Evolutionary conservation across 1,284 basidiomycete species (phyloP).

Genomic region (Porogramme epimiltina): DNA sequence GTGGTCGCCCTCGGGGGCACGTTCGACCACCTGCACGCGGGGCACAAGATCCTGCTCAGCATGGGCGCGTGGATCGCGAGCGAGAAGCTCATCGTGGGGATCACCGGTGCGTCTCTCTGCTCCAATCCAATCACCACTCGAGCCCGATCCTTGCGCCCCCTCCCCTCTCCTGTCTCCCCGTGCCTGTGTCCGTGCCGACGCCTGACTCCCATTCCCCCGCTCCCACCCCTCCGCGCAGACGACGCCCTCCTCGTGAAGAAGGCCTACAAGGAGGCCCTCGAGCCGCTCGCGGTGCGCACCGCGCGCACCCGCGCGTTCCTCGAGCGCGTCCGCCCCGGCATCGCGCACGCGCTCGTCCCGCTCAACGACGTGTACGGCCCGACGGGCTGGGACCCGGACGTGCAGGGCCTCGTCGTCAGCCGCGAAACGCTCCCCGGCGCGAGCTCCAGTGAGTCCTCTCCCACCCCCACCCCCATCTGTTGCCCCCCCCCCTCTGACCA

Average conservation of each 20-base stretch:
- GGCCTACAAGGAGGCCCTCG: conserved; percentile 68
- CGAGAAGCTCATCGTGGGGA: conserved; percentile 85
- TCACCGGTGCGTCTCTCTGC: conserved; percentile 67
- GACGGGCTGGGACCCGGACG: conserved; percentile 80
- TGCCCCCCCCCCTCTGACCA: too few species aligned
- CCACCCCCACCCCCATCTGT: not conserved
- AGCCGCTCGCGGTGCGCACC: conserved; percentile 63
- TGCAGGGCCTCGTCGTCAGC: conserved; percentile 87
- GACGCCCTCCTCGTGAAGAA: conserved; percentile 80
- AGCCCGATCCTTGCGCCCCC: conserved; percentile 9
- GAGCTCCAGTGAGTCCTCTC: conserved; percentile 58
- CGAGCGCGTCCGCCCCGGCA: conserved; percentile 60
- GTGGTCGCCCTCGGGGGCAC: conserved; percentile 78
- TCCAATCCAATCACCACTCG: conserved; percentile 6
- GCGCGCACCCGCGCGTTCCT: conserved; percentile 65
- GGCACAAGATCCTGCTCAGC: conserved; percentile 95
- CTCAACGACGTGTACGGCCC: conserved; percentile 88
- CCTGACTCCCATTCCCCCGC: not conserved
- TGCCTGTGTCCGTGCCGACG: too few species aligned
- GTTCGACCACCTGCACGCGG: conserved; percentile 97
- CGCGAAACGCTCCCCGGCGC: conserved; percentile 83
- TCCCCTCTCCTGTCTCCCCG: not conserved
- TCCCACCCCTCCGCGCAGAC: conserved; percentile 46
- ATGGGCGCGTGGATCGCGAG: conserved; percentile 85
- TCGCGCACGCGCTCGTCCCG: conserved; percentile 68